Evolutionary conservation across 2,329 filamentous ascomycete genomes (phyloP).

Genomic region (Venturia nashicola): DNA sequence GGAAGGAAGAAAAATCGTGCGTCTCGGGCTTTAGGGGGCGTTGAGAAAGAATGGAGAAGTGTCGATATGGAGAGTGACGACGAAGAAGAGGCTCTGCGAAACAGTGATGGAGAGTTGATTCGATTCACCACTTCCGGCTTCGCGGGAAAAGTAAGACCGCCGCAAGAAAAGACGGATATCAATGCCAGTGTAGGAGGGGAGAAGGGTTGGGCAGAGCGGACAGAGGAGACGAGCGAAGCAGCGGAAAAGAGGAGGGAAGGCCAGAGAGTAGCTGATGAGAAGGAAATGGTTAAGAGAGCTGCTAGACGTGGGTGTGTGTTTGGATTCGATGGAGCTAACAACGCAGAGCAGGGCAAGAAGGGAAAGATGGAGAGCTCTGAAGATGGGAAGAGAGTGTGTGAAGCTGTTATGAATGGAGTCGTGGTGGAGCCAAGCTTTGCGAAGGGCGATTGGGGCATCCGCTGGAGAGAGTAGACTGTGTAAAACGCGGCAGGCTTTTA

Average conservation of each 20-base stretch:
- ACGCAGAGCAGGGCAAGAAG: slow-evolving; percentile 10
- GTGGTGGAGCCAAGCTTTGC: slow-evolving; percentile 49
- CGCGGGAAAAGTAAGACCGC: slow-evolving; percentile 24
- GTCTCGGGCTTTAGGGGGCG: slow-evolving; percentile 26
- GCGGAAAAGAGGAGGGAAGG: slow-evolving; percentile 37
- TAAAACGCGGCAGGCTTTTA: no score
- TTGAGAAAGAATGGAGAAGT: slow-evolving; percentile 27
- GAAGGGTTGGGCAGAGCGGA: slow-evolving; percentile 41
- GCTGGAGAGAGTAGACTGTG: slow-evolving; percentile 37
- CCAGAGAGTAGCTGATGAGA: slow-evolving; percentile 33
- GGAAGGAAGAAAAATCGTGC: slow-evolving; percentile 35
- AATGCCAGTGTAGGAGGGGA: slow-evolving; percentile 46
- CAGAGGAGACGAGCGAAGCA: slow-evolving; percentile 40
- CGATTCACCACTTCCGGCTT: slow-evolving; percentile 7
- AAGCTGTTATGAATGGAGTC: slow-evolving; percentile 45
- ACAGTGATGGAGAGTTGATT: neutral
- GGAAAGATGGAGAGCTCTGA: slow-evolving; percentile 5
- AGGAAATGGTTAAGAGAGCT: slow-evolving; percentile 50
- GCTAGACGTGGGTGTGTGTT: slow-evolving; percentile 49
- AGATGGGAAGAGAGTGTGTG: slow-evolving; percentile 33
- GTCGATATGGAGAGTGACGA: slow-evolving; percentile 31
- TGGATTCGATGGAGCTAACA: slow-evolving; percentile 28
- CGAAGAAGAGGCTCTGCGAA: neutral
- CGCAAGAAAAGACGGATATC: slow-evolving; percentile 35
- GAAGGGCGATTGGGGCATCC: slow-evolving; percentile 47